Percentiles rank a stretch among this genome's conserved stretches.
These are phyloP conservation scores for Spinacia oleracea DNA, from an alignment of 179 eudicot genomes.

Conservation along the genomic window DNA sequence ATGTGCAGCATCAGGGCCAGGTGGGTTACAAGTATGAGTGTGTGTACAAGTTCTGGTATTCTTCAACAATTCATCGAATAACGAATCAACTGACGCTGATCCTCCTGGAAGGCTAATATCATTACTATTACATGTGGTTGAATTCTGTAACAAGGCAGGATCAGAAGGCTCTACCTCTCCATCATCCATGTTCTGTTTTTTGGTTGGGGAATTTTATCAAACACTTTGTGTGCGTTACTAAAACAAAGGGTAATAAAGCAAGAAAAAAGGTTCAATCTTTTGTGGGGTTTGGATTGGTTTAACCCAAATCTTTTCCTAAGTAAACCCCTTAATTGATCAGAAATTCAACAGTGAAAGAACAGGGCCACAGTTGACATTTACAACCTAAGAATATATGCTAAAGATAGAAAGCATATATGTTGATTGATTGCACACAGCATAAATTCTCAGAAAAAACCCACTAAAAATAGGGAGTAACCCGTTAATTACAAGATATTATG, in stretches of 20 bases:
- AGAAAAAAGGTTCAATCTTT: constrained; percentile 1
- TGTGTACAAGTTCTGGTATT: constrained; percentile 53
- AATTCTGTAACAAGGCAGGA: constrained; percentile 31
- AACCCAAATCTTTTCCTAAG: constrained; percentile 11
- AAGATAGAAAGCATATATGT: constrained; percentile 20
- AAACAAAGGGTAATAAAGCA: constrained; percentile 5
- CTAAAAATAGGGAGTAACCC: constrained; percentile 10
- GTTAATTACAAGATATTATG: constrained; percentile 3
- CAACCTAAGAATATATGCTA: constrained; percentile 38
- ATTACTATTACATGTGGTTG: constrained; percentile 25
- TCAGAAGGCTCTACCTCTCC: constrained; percentile 47
- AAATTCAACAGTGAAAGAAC: constrained; percentile 15
- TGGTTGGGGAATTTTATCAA: constrained; percentile 27
- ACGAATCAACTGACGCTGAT: constrained; percentile 36
- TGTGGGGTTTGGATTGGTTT: constrained; percentile 5
- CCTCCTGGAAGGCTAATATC: constrained; percentile 15
- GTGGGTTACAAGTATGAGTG: constrained; percentile 66
- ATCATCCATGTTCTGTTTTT: constrained; percentile 35
- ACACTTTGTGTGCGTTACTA: constrained; percentile 8
- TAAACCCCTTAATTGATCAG: constrained; percentile 14
- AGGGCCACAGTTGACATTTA: constrained; percentile 22
- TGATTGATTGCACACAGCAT: constrained; percentile 24
- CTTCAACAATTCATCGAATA: constrained; percentile 45
- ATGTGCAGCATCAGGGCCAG: constrained; percentile 58
- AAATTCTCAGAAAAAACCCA: constrained; percentile 25